Percentiles rank a stretch among this genome's conserved stretches.
Evolutionary conservation across 257 asterid species (phyloP).

Genomic region (Apocynum venetum): DNA sequence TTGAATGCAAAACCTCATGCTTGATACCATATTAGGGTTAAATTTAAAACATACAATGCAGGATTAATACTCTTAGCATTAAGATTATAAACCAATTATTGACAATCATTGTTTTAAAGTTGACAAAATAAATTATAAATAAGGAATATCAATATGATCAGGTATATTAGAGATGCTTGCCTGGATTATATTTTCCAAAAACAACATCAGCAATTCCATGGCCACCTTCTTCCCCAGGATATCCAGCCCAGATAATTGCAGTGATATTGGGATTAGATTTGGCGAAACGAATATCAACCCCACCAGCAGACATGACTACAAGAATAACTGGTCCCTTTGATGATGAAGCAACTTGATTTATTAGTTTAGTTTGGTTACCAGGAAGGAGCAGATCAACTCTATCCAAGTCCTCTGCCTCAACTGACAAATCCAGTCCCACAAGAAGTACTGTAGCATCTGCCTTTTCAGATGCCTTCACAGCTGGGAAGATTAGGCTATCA

Average conservation of each 20-base stretch:
- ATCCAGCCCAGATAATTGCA: constrained; percentile 54
- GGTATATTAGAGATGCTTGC: too few species aligned
- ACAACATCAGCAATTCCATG: constrained; percentile 41
- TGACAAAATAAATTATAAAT: too few species aligned
- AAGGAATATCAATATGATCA: too few species aligned
- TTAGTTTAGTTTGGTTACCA: constrained; percentile 32
- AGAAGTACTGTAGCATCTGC: constrained; percentile 37
- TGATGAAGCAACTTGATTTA: constrained; percentile 25
- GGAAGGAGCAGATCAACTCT: constrained; percentile 36
- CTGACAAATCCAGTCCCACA: constrained; percentile 29
- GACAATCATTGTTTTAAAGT: too few species aligned
- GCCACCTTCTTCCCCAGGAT: constrained; percentile 51
- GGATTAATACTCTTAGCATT: too few species aligned
- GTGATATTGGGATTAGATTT: constrained; percentile 17
- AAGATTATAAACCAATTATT: too few species aligned
- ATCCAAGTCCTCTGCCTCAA: constrained; percentile 44
- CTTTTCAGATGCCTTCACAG: constrained; percentile 29
- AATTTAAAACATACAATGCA: too few species aligned
- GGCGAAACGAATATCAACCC: constrained; percentile 40
- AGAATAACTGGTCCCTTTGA: constrained; percentile 40
- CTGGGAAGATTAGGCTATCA: constrained; percentile 19
- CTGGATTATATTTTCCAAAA: constrained; percentile 41
- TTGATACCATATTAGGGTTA: too few species aligned
- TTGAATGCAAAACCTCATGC: too few species aligned
- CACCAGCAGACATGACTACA: constrained; percentile 44